Evolutionary conservation across 352 stramenopile species (phyloP), one percentile per base, ranked within the genome.

Genomic region (Phytopythium mirpurense): DNA sequence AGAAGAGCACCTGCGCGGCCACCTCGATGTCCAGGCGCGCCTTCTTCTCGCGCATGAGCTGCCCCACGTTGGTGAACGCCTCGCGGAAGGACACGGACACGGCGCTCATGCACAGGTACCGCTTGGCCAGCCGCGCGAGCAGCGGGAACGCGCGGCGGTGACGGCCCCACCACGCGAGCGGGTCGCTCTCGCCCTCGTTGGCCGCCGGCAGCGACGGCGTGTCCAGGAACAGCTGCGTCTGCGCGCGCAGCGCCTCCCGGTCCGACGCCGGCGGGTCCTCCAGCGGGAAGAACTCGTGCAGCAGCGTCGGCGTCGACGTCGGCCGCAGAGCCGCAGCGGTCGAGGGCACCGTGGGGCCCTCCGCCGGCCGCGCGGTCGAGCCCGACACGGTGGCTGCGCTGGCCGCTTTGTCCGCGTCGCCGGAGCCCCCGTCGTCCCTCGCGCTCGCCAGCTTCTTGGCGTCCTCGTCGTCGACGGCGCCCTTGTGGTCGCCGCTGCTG

Each of bases 101-200:
- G 9, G 83, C 79, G 51, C 78, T 89, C 53, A 93, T 85, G 54
- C 79, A 88, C 23, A 93, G 47, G 54, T 86, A 88, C 46, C 84
- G 83, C 52, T 83, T 86, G 3, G 83, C 79, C 4, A 90, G 68
- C 45, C 81, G 79, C 15, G 83, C 75, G 16, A 93, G 56, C 24
- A 67, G 78, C 27, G 79, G 79, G 44, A 90, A 89, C 35, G 77
- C 65, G 6, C 78, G 79, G 35, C 82, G 73, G 35, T 90, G 87
- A 4, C 80, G 75, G 59, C 72, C 85, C 82, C 82, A 93, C 82
- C 82, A 93, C 47, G 88, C 79, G 2, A 93, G 65, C n/a, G 79
- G 79, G 31, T 93, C 82, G 50, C 86, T 85, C 52, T 88, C 81
- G 36, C 62, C 72, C 47, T 89, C 72, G 54, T 89, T 74, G 4